Base-by-base conservation (phyloP, 83 land plant genomes). In the Picea abies region DNA sequence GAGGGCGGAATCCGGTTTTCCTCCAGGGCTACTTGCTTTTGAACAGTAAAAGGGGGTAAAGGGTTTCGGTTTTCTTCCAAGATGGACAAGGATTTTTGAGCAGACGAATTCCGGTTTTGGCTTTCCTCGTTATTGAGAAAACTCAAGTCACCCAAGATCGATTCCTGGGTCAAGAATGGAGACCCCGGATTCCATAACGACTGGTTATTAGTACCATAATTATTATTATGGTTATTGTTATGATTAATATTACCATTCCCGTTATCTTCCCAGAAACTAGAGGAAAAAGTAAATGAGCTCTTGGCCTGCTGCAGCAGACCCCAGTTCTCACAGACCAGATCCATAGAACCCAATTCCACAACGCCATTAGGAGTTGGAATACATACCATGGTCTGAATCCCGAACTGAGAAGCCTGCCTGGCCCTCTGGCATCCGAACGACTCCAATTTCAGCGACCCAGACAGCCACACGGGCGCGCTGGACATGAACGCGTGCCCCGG, bases 301-400 rank as follows among this genome's bases (percentile, higher is more conserved):
- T 84, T 16, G 92, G 23, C 69, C n/a, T 47, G 32, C 73, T 87
- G 88, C 70, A 89, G 12, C 3, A 88, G 35, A 12, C 84, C 95
- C 65, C 75, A n/a, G 47, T 82, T 88, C 80, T 94, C 91, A 41
- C 79, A 69, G 1, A 94, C 56, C 16, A 79, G 77, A n/a, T 63
- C 82, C 71, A 89, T 78, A 12, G 96, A 94, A 4, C 96, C 96
- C 56, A 94, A 81, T 79, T 94, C 96, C 26, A 92, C 90, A 10
- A 94, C 93, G 0, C 96, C 96, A 62, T 80, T 76, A 58, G 85
- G 87, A 25, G 94, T 88, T 1, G 96, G 93, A 15, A 94, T 79
- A 66, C 93, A 75, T 49, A 92, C 91, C 39, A 92, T 63, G 56
- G 96, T 94, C 78, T 77, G 89, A 76, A 94, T 81, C 1, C 93